Conservation (phyloP, 495 filamentous ascomycete genomes). For the Penicillium bialowiezense region DNA sequence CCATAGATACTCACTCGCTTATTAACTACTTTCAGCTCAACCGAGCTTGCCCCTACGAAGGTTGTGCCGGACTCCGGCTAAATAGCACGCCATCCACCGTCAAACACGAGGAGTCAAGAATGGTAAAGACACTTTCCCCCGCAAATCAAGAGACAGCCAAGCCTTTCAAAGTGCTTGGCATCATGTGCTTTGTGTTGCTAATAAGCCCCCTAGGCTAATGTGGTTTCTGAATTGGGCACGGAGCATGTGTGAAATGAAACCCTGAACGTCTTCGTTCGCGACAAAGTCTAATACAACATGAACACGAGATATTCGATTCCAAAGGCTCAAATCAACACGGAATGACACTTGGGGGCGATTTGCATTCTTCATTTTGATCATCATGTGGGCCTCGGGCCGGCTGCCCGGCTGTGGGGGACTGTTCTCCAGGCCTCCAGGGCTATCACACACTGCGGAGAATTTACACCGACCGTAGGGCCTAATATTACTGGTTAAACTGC, state of each 20-base stretch:
- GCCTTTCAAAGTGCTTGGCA: not conserved
- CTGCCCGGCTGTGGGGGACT: constrained; percentile 2
- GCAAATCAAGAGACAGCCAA: constrained; percentile 5
- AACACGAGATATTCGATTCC: not conserved
- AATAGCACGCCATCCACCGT: not conserved
- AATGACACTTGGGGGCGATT: not conserved
- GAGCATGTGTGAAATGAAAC: not conserved
- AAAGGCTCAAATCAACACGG: constrained; percentile 3
- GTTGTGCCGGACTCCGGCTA: constrained; percentile 9
- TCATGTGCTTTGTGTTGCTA: not conserved
- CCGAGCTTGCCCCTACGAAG: not conserved
- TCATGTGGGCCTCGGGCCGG: constrained; percentile 8
- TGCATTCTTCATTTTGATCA: not conserved
- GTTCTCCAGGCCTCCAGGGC: too few species aligned
- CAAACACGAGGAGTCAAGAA: not conserved
- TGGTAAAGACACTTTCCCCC: not conserved
- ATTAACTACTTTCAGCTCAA: too few species aligned
- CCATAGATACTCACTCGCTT: too few species aligned
- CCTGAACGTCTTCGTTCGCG: not conserved
- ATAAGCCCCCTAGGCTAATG: not conserved
- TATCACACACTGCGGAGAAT: too few species aligned
- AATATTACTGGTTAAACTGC: too few species aligned
- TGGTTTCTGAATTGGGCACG: constrained; percentile 7
- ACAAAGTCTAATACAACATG: not conserved
- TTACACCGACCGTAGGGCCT: too few species aligned